Conservation (phyloP, 1,139 yeast genomes). For the Yamadazyma triangularis region DNA sequence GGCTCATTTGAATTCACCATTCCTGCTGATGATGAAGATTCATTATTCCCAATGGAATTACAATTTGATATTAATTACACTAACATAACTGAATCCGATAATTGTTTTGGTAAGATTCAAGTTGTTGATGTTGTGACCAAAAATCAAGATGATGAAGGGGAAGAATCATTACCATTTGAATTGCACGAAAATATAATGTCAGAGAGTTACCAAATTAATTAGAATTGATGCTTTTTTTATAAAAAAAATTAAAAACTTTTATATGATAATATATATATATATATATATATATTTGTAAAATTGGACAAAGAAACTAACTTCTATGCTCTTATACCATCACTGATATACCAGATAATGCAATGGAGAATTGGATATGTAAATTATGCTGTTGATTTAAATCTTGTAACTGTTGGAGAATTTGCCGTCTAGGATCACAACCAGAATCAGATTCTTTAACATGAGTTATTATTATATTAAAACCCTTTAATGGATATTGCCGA, state of each 20-base stretch:
- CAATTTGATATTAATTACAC: slow-evolving; percentile 37
- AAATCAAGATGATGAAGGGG: slow-evolving; percentile 23
- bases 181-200: slow-evolving; percentile 57
- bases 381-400: slow-evolving; percentile 29
- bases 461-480: slow-evolving; percentile 55
- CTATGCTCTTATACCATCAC: slow-evolving; percentile 9
- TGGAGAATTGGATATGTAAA: slow-evolving; percentile 42
- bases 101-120: slow-evolving; percentile 38
- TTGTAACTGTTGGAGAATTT: slow-evolving; percentile 45
- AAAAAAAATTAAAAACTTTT: not conserved
- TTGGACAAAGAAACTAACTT: too few relatives aligned
- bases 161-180: slow-evolving; percentile 65
- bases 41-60: slow-evolving; percentile 83
- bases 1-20: slow-evolving; percentile 82
- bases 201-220: slow-evolving; percentile 57
- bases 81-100: slow-evolving; percentile 35
- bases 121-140: slow-evolving; percentile 39
- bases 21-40: slow-evolving; percentile 55
- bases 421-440: slow-evolving; percentile 48
- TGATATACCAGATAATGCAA: slow-evolving; percentile 51
- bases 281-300: slow-evolving; percentile 1
- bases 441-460: slow-evolving; percentile 62
- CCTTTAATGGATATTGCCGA: slow-evolving; percentile 31
- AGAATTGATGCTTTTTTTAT: not conserved
- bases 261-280: not conserved